A percentile compares a stretch with the other conserved stretches of the same genome.
Evolutionary conservation across 2,329 filamentous ascomycete genomes (phyloP).

Genomic region (Colletotrichum caudatum): DNA sequence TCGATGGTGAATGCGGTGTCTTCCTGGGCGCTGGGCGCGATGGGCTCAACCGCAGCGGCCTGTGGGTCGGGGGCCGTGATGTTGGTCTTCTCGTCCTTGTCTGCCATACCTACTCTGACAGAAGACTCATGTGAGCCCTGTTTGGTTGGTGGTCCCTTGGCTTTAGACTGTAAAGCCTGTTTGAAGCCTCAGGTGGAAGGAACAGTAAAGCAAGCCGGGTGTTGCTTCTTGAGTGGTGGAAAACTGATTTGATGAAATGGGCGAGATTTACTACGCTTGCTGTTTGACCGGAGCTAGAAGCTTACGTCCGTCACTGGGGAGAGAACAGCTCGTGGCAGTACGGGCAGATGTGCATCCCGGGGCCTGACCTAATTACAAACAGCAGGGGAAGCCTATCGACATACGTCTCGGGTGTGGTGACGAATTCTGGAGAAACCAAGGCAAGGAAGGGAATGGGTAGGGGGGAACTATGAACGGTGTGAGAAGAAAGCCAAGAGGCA

Average conservation of each 20-base stretch:
- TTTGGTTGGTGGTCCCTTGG: neutral
- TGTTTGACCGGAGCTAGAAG: conserved; percentile 12
- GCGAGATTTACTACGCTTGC: neutral
- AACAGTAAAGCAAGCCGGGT: neutral
- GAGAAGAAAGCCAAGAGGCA: neutral
- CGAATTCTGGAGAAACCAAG: conserved; percentile 16
- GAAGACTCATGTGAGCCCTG: conserved; percentile 7
- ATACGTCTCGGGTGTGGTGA: conserved; percentile 3
- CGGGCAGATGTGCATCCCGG: conserved; percentile 10
- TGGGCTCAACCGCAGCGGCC: conserved; percentile 48
- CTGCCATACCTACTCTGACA: conserved; percentile 38
- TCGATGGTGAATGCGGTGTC: conserved; percentile 31
- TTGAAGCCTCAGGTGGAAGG: neutral
- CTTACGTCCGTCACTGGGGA: conserved; percentile 24
- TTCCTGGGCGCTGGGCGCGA: conserved; percentile 29
- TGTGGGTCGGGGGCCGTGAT: conserved; percentile 47
- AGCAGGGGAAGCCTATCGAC: conserved; percentile 2
- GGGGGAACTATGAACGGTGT: neutral
- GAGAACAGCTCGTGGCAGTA: conserved; percentile 15
- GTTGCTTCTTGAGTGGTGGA: neutral
- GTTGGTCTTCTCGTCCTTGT: conserved; percentile 46
- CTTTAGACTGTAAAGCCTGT: neutral
- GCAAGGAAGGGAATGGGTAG: neutral
- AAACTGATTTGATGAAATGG: neutral
- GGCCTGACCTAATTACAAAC: conserved; percentile 19